Base-by-base conservation (phyloP, 306 rosid species). In the Hippophae rhamnoides region DNA sequence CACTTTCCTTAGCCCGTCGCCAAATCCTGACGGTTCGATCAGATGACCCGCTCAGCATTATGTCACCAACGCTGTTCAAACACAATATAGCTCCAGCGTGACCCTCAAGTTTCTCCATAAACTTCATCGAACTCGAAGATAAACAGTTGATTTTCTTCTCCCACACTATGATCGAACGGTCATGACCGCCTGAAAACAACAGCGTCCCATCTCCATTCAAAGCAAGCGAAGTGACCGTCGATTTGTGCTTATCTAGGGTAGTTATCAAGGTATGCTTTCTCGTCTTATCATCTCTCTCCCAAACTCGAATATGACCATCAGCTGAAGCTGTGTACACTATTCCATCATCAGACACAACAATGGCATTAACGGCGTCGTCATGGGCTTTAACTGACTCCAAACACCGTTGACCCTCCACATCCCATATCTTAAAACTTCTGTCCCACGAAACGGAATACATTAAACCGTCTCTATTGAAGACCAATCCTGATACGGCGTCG, bases 1-100 rank as follows among this genome's bases (percentile, higher is more conserved):
- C 2, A 1, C 13, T 31, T 31, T 31, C 53, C 0, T 41, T 52
- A 6, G 58, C 79, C 26, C 61, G 64, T 62, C 14, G 63, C 93
- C 93, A 85, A 1, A 85, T 70, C 75, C 88, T 85, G n/a, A 85
- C 84, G 66, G 82, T 85, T 68, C 42, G 67, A 81, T 81, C 93
- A 1, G 78, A 68, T 25, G 93, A 82, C 43, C 88, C 93, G 51
- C 84, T 81, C 8, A 18, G 77, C 54, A 85, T 67, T 55, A 78
- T 64, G 13, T 61, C 85, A 2, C 31, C 60, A 5, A 80, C 71
- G 60, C 25, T 61, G 26, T 69, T 65, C 57, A 85, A 44, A 56
- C 88, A 81, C 13, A 85, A 31, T 18, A 85, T 64, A 12, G 85
- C 85, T 47, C 79, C 83, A 41, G 61, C 43, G 25, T 85, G 93